Evolutionary conservation across 257 asterid species (phyloP).

Genomic region (Eustoma russellianum): DNA sequence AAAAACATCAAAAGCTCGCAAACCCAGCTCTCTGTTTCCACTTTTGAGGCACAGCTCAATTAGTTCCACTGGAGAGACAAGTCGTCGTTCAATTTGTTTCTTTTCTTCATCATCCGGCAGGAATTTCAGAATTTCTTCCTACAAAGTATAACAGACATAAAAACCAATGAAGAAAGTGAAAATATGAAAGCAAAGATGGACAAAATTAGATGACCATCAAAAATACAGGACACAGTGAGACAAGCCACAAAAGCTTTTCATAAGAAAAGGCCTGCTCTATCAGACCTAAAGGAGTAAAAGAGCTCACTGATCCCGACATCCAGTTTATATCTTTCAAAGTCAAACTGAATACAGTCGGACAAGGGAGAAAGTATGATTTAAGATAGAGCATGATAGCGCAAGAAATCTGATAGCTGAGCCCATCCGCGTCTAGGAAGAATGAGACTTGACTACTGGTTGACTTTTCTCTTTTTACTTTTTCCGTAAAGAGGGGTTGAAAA

Average conservation of each 20-base stretch:
- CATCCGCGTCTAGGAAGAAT: neutral
- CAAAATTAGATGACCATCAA: no score
- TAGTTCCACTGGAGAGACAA: slow-evolving; percentile 76
- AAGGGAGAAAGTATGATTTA: neutral
- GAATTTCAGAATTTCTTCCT: slow-evolving; percentile 63
- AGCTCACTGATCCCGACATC: neutral
- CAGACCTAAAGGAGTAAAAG: neutral
- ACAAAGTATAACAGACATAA: slow-evolving; percentile 12
- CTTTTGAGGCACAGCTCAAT: slow-evolving; percentile 64
- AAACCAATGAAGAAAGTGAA: neutral
- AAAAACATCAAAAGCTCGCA: slow-evolving; percentile 73
- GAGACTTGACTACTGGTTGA: no score
- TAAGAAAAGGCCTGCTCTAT: no score
- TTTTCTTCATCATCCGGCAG: slow-evolving; percentile 45
- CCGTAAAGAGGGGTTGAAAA: no score
- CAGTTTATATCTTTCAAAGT: no score
- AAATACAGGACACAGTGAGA: no score
- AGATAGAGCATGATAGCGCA: neutral
- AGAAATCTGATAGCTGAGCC: neutral
- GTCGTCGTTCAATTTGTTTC: slow-evolving; percentile 37
- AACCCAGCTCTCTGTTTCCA: slow-evolving; percentile 40
- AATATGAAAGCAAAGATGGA: neutral
- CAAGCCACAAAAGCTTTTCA: no score
- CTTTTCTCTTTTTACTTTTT: no score
- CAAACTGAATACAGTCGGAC: no score